These are phyloP conservation scores for Beverwykella pulmonaria DNA, from an alignment of 495 filamentous ascomycete genomes.

Conservation along the genomic window DNA sequence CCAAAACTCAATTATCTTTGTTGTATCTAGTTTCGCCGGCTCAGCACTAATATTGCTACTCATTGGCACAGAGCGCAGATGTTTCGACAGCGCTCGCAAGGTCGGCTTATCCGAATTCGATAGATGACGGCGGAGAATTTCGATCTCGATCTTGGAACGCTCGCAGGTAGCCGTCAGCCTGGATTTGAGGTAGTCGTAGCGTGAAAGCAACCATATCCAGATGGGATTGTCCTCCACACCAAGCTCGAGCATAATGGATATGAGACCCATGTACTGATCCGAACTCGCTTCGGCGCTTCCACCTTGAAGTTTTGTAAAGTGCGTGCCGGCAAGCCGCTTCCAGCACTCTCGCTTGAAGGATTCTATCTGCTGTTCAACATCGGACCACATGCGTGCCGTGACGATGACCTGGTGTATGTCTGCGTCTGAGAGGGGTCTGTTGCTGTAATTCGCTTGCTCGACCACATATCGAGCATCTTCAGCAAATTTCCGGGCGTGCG, in stretches of 20 bases:
- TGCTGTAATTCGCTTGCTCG: constrained; percentile 54
- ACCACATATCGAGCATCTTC: constrained; percentile 70
- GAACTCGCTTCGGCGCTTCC: constrained; percentile 53
- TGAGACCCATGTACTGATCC: constrained; percentile 88
- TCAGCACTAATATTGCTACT: constrained; percentile 42
- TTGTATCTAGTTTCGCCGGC: constrained; percentile 65
- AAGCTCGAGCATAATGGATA: constrained; percentile 81
- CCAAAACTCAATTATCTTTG: constrained; percentile 85
- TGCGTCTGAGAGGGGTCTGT: constrained; percentile 62
- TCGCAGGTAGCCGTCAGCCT: constrained; percentile 80
- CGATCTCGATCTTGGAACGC: constrained; percentile 83
- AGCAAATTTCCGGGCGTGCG: constrained; percentile 71
- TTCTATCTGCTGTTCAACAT: constrained; percentile 81
- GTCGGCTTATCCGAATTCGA: constrained; percentile 70
- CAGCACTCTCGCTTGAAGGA: constrained; percentile 87
- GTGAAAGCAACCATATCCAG: constrained; percentile 88
- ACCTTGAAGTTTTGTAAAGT: constrained; percentile 52
- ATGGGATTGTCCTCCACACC: constrained; percentile 96
- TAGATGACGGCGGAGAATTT: constrained; percentile 80
- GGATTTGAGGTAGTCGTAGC: constrained; percentile 82
- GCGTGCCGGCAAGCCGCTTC: constrained; percentile 61
- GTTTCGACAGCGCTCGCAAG: constrained; percentile 66
- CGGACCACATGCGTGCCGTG: constrained; percentile 91
- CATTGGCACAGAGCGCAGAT: constrained; percentile 67
- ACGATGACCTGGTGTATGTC: constrained; percentile 83